These are phyloP conservation scores for Harringtonia aguacate DNA, from an alignment of 2,329 filamentous ascomycete genomes.

Conservation along the genomic window DNA sequence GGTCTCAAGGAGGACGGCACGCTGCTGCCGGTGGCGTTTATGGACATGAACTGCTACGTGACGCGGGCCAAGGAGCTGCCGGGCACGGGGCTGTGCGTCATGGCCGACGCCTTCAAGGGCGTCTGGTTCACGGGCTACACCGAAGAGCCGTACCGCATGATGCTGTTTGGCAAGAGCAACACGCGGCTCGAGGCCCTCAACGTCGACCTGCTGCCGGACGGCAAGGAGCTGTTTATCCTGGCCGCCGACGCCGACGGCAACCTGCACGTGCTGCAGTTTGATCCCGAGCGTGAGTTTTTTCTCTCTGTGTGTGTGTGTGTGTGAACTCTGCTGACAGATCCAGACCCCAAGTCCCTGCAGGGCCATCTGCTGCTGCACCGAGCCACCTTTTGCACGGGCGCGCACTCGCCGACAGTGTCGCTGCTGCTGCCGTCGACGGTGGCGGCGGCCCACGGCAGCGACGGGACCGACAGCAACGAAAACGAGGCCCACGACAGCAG, in stretches of 20 bases:
- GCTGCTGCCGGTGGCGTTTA: slow-evolving; percentile 85
- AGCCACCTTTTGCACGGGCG: slow-evolving; percentile 77
- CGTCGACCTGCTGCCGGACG: slow-evolving; percentile 82
- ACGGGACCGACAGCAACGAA: background rate
- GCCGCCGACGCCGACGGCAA: slow-evolving; percentile 78
- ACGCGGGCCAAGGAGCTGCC: slow-evolving; percentile 74
- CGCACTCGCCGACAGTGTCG: slow-evolving; percentile 63
- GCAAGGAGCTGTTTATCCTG: slow-evolving; percentile 71
- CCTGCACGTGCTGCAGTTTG: slow-evolving; percentile 82
- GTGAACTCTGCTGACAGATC: background rate
- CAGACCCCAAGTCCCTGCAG: slow-evolving; percentile 86
- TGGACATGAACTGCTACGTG: slow-evolving; percentile 95
- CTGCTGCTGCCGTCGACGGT: slow-evolving; percentile 60
- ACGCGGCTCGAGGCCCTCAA: slow-evolving; percentile 67
- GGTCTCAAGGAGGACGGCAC: slow-evolving; percentile 93
- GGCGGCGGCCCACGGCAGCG: background rate
- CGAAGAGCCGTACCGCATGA: slow-evolving; percentile 93
- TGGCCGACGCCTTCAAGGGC: slow-evolving; percentile 86
- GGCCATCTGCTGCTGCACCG: slow-evolving; percentile 80
- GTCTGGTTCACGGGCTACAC: slow-evolving; percentile 95
- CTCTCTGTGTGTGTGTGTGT: background rate
- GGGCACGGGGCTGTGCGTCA: slow-evolving; percentile 73
- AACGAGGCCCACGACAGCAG: background rate
- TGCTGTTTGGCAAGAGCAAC: slow-evolving; percentile 79
- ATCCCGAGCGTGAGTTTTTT: slow-evolving; percentile 69